Base-by-base conservation (phyloP, 139 green algal genomes). In the Spirogloea muscicola region DNA sequence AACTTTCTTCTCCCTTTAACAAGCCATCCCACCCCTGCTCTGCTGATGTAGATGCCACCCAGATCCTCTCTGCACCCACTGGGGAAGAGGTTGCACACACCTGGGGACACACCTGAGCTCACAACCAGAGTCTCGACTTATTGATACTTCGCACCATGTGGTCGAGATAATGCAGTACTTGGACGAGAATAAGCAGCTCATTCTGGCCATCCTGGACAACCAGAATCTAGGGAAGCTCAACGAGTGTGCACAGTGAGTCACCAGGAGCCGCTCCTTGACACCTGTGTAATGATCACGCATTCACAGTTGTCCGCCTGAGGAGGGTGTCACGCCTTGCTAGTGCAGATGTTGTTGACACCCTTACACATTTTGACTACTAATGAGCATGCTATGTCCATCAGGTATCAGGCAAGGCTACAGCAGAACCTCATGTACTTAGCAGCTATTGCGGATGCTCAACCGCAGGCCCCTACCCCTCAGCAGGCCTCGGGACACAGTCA, bases 401-500 rank as follows among this genome's bases (percentile, higher is more conserved):
- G 60, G 52, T 87, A 86, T 52, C 84, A 88, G 58, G 65, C 65
- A 18, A 49, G 69, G 48, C 49, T 88, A 33, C 84, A 88, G 65
- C 81, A 88, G 40, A 88, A 88, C 44, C 60, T 88, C 21, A 88
- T 88, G 81, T 88, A 87, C 67, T 64, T 88, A 1, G 84, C 84
- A 38, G 83, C 82, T n/a, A 88, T 88, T 5, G 84, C 84, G 0
- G 84, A 88, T 59, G 84, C 83, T 48, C 83, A 87, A 79, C 79
- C 80, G 27, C 68, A 83, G 37, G 69, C 76, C 42, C 73, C 72
- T 60, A 5, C 18, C 7, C 10, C 52, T 58, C 16, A 58, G 38
- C 52, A n/a, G 25, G 16, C n/a, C 44, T 21, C 25, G 63, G 25
- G 31, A 63, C 25, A 37, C 3, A 71, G 29, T 42, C 58, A 31